These are phyloP conservation scores for Diaporthe citri DNA, from an alignment of 2,329 filamentous ascomycete genomes.

Conservation along the genomic window DNA sequence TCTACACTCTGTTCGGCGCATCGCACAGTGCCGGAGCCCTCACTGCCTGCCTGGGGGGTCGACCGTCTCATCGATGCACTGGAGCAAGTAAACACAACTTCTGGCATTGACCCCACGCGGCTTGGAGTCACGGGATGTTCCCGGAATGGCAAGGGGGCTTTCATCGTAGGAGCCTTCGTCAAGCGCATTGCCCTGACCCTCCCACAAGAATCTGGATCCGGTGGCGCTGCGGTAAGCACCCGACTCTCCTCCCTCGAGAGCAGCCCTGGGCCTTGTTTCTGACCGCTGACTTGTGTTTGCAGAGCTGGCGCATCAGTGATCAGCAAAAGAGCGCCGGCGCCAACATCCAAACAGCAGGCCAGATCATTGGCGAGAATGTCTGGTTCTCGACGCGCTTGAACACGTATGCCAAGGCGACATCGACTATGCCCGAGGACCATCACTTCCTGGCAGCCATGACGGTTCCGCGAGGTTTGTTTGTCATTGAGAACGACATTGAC, in stretches of 20 bases:
- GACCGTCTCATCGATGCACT: conserved; percentile 71
- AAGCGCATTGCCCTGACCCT: conserved; percentile 71
- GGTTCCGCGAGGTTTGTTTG: conserved; percentile 66
- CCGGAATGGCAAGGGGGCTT: conserved; percentile 73
- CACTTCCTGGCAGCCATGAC: conserved; percentile 69
- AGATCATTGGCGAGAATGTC: conserved; percentile 70
- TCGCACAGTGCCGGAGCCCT: conserved; percentile 68
- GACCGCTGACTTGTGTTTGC: neutral
- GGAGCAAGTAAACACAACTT: conserved; percentile 60
- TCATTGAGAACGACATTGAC: conserved; percentile 70
- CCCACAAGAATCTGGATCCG: conserved; percentile 73
- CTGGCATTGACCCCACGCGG: conserved; percentile 62
- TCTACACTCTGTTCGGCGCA: conserved; percentile 70
- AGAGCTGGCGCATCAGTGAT: conserved; percentile 70
- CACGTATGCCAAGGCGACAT: conserved; percentile 60
- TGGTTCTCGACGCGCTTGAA: conserved; percentile 72
- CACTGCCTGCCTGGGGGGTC: conserved; percentile 73
- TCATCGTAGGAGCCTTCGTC: conserved; percentile 71
- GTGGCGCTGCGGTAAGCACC: conserved; percentile 60
- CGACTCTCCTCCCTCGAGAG: neutral
- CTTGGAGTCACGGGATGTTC: conserved; percentile 74
- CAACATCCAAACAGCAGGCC: conserved; percentile 70
- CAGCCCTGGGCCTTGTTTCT: neutral
- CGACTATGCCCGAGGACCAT: conserved; percentile 66
- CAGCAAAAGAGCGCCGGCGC: conserved; percentile 62